These are phyloP conservation scores for Thraustochytrium sp. DNA, from an alignment of 352 stramenopile genomes.

Conservation along the genomic window DNA sequence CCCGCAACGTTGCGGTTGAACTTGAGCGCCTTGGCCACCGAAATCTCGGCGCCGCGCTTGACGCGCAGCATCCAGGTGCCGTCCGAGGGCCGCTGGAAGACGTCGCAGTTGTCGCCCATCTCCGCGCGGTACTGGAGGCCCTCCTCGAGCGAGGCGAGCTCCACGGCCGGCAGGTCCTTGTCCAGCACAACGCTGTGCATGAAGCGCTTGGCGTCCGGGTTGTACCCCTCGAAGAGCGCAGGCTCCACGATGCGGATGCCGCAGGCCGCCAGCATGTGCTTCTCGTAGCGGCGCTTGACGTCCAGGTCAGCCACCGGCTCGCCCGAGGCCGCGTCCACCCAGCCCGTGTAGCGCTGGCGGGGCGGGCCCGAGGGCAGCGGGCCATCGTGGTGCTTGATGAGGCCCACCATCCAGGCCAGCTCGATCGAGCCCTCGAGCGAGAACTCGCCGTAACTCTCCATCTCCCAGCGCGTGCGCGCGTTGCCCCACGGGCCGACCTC, in stretches of 20 bases:
- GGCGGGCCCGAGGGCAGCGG: constrained; percentile 46
- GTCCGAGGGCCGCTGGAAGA: constrained; percentile 58
- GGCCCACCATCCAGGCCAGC: constrained; percentile 70
- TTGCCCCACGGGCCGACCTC: constrained; percentile 77
- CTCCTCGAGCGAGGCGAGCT: constrained; percentile 71
- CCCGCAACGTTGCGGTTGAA: constrained; percentile 76
- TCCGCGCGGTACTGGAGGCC: constrained; percentile 69
- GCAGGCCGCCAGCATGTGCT: constrained; percentile 65
- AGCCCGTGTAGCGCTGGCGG: constrained; percentile 50
- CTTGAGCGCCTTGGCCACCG: constrained; percentile 65
- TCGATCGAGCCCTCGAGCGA: constrained; percentile 78
- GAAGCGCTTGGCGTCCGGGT: constrained; percentile 74
- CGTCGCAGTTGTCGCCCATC: constrained; percentile 70
- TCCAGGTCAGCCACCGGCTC: constrained; percentile 66
- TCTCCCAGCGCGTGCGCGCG: constrained; percentile 74
- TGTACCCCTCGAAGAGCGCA: constrained; percentile 74
- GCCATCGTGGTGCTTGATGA: constrained; percentile 70
- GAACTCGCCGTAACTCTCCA: constrained; percentile 78
- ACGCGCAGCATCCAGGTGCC: constrained; percentile 74
- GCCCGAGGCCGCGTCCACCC: constrained; percentile 71
- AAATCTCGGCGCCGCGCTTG: constrained; percentile 68
- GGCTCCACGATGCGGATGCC: constrained; percentile 75
- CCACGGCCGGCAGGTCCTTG: constrained; percentile 62
- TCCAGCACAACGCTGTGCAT: constrained; percentile 75
- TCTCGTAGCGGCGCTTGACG: constrained; percentile 71